Conservation (phyloP, 2,329 filamentous ascomycete species). For the Exophiala xenobiotica region DNA sequence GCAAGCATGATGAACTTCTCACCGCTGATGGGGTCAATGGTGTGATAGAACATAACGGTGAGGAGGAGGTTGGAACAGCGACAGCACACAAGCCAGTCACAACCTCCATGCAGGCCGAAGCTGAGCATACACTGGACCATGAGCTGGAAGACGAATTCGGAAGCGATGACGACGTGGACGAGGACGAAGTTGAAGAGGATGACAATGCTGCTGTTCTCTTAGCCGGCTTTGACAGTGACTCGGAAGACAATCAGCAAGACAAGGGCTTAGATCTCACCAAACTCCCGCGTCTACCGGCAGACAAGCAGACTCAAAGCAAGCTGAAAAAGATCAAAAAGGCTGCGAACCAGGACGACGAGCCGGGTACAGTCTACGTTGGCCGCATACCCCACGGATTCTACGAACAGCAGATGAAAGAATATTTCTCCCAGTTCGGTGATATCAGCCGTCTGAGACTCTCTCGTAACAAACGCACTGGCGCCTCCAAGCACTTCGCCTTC, state of each 20-base stretch:
- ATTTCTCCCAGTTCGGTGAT: constrained; percentile 89
- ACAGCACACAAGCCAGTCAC: constrained; percentile 19
- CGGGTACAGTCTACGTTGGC: constrained; percentile 83
- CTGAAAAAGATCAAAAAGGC: constrained; percentile 52
- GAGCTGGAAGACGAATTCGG: constrained; percentile 31
- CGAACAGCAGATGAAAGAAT: constrained; percentile 89
- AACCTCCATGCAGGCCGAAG: constrained; percentile 29
- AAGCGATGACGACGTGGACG: constrained; percentile 35
- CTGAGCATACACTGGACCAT: constrained; percentile 28
- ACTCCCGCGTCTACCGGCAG: constrained; percentile 45
- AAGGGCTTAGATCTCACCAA: constrained; percentile 48
- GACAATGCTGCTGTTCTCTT: constrained; percentile 56
- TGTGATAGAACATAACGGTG: constrained; percentile 31
- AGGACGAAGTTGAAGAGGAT: constrained; percentile 42
- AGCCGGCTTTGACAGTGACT: constrained; percentile 57
- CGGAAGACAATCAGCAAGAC: constrained; percentile 47
- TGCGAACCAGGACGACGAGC: constrained; percentile 48
- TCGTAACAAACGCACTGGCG: constrained; percentile 87
- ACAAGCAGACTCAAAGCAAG: constrained; percentile 41
- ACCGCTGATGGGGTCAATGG: constrained; percentile 38
- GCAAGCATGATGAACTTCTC: constrained; percentile 38
- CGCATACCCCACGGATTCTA: constrained; percentile 95
- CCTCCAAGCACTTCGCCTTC: constrained; percentile 91
- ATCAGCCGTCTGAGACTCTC: constrained; percentile 79
- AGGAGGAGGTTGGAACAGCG: constrained; percentile 25